These are phyloP conservation scores for Byssothecium circinans DNA, from an alignment of 2,329 filamentous ascomycete species.

Conservation along the genomic window DNA sequence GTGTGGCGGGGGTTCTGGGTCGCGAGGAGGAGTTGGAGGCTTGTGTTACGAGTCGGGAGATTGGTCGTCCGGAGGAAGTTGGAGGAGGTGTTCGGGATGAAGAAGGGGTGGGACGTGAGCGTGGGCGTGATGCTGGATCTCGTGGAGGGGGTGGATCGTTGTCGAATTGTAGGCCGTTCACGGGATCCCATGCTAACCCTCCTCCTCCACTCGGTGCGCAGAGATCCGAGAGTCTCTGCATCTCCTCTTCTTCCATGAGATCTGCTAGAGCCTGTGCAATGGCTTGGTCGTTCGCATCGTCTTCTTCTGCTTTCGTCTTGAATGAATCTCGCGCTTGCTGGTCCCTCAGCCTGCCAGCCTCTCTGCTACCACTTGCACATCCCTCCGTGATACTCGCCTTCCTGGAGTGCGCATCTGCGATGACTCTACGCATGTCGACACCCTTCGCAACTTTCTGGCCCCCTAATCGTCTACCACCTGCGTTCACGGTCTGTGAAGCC, in stretches of 20 bases:
- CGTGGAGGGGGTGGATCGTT: conserved; percentile 46
- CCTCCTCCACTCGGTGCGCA: conserved; percentile 43
- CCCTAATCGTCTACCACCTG: conserved; percentile 73
- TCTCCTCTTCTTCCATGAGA: conserved; percentile 77
- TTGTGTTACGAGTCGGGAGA: conserved; percentile 39
- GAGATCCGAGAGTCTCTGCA: conserved; percentile 52
- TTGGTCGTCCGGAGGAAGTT: conserved; percentile 29
- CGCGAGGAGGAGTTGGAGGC: conserved; percentile 2
- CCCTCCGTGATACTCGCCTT: conserved; percentile 69
- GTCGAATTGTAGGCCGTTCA: conserved; percentile 41
- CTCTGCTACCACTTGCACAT: conserved; percentile 72
- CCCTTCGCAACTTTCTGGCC: conserved; percentile 61
- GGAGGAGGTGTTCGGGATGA: conserved; percentile 15
- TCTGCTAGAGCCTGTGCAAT: conserved; percentile 87
- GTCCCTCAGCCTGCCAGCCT: conserved; percentile 66
- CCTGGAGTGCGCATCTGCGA: conserved; percentile 68
- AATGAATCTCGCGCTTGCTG: conserved; percentile 72
- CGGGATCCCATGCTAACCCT: conserved; percentile 40
- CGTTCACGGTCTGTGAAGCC: conserved; percentile 61
- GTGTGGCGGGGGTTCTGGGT: conserved; percentile 10
- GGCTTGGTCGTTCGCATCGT: conserved; percentile 83
- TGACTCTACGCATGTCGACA: conserved; percentile 70
- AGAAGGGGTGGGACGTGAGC: conserved; percentile 5
- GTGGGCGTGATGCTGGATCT: conserved; percentile 50
- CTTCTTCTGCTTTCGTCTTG: conserved; percentile 80